Percentiles rank a stretch among this genome's conserved stretches.
phyloP scores from a whole-genome alignment of 805 yeast species.

The Candida chauliodis region DNA sequence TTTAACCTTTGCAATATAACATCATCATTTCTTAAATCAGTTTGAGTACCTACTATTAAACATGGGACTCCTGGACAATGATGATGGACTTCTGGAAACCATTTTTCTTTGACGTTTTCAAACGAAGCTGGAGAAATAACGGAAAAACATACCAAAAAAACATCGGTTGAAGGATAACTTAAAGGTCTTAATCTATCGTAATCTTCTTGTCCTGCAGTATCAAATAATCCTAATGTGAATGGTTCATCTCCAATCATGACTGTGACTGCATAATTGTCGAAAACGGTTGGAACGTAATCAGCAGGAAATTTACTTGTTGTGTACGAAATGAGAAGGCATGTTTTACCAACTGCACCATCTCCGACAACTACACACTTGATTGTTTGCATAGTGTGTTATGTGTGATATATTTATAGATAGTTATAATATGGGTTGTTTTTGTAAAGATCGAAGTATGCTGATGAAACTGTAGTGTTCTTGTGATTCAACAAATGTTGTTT shows the following conservation, averaged over 20 bases:
- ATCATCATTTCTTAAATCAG: constrained; percentile 91
- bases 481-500: not conserved
- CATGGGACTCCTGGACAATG: constrained; percentile 99
- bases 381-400: constrained; percentile 44
- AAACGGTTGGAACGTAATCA: constrained; percentile 98
- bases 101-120: constrained; percentile 95
- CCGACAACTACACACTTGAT: constrained; percentile 98
- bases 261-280: constrained; percentile 91
- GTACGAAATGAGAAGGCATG: constrained; percentile 91
- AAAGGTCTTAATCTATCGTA: constrained; percentile 96
- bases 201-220: constrained; percentile 99
- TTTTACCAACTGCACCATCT: constrained; percentile 99
- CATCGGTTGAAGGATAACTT: constrained; percentile 96
- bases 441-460: too few relatives aligned
- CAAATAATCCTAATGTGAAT: constrained; percentile 93
- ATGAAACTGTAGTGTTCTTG: too few relatives aligned
- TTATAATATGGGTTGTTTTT: too few relatives aligned
- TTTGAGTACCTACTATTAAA: constrained; percentile 94
- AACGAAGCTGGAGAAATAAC: constrained; percentile 96
- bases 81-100: constrained; percentile 96
- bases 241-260: constrained; percentile 98
- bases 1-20: constrained; percentile 84
- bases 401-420: too few relatives aligned
- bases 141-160: constrained; percentile 90
- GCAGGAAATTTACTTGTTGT: constrained; percentile 97